Base-by-base conservation (phyloP, 495 filamentous ascomycete genomes). In the Corynascus novoguineensis region DNA sequence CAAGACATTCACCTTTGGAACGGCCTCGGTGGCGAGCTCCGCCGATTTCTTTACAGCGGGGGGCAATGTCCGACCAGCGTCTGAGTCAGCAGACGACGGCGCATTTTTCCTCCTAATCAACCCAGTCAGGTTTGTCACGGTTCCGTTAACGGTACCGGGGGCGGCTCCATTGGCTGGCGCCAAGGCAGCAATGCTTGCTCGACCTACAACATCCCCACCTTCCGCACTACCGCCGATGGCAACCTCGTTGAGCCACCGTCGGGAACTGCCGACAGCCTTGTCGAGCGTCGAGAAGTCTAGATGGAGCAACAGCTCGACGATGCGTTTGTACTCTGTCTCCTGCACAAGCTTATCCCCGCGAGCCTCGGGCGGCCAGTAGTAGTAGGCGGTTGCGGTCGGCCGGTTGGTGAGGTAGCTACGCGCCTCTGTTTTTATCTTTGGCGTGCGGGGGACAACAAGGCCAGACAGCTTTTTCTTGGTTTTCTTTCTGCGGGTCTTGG, bases 281-380 rank as follows among this genome's bases (percentile, higher is more conserved):
- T 84, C 78, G 24, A 85, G 61, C 34, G 83, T 85, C 11, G 83
- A 83, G 70, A 97, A 97, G 67, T 97, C 89, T 14, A 92, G 81
- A 24, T 86, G 82, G n/a, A 96, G 79, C 1, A 98, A 75, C 32
- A 89, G 72, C 60, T 95, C 86, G 54, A 84, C 81, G n/a, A 85
- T 82, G 10, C 82, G 78, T 57, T 88, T 85, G 72, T 96, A 98
- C 37, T 84, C 82, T 51, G 77, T 77, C 34, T 89, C 85, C 35
- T 78, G 77, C 8, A 96, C 75, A 3, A 95, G 73, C 8, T 87
- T 76, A 19, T 86, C 75, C 8, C 88, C 90, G 38, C 89, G 78
- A 45, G 85, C 85, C 27, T 78, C 71, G 19, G 75, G 61, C 5
- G 84, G 86, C 88, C 87, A 93, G 58, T 71, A 77, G 63, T 86